Evolutionary conservation across 257 asterid genomes (phyloP).

Genomic region (Solanum acaule): DNA sequence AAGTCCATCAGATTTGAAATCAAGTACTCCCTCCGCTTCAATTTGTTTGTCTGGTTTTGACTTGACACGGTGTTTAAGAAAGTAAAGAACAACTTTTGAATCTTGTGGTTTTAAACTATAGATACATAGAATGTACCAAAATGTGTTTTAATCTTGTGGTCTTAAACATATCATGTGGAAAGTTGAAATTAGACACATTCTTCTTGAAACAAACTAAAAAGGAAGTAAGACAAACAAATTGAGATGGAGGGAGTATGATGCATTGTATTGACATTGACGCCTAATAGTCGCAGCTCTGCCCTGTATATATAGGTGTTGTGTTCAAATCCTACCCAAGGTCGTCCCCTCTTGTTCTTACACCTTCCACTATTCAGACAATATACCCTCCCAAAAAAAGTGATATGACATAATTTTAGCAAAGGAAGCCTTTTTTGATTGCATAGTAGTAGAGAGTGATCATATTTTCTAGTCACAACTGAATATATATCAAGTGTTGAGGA

Average conservation of each 20-base stretch:
- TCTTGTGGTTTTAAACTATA: neutral
- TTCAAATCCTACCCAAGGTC: neutral
- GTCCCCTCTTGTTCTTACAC: neutral
- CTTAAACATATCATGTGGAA: neutral
- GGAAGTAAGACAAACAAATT: neutral
- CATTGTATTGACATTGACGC: neutral
- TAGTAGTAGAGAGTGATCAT: neutral
- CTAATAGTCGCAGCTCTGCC: neutral
- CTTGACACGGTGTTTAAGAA: neutral
- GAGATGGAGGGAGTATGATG: neutral
- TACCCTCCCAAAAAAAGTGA: neutral
- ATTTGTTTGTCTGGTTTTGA: neutral
- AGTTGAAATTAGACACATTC: neutral
- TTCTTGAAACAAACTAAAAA: neutral
- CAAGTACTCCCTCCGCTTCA: neutral
- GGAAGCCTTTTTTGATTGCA: neutral
- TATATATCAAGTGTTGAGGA: neutral
- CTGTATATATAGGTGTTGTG: neutral
- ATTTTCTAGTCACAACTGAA: neutral
- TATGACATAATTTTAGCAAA: neutral
- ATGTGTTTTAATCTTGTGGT: neutral
- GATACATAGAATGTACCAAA: neutral
- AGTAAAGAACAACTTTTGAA: neutral
- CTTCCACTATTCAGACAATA: neutral
- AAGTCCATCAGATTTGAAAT: neutral